Evolutionary conservation across 2,329 filamentous ascomycete species (phyloP).

Genomic region (Aspergillus tubingensis): DNA sequence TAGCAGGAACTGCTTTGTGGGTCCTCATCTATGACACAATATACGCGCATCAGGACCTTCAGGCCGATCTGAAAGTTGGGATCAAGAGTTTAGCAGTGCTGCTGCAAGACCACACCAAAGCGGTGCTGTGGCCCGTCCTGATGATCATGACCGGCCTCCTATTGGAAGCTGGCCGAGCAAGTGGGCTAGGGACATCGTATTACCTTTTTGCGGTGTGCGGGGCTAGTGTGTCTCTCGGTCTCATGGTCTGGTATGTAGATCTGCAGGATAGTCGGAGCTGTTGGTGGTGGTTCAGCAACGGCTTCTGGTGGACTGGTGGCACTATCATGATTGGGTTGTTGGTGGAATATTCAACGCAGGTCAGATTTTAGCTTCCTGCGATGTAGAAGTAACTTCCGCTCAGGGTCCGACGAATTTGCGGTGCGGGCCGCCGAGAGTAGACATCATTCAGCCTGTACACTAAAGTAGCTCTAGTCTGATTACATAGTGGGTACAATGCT

Average conservation of each 20-base stretch:
- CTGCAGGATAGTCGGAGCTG: constrained; percentile 1
- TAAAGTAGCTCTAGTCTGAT: no score
- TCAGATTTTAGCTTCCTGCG: background rate
- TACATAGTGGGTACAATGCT: no score
- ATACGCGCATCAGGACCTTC: constrained; percentile 40
- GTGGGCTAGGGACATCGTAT: background rate
- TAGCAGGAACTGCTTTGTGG: background rate
- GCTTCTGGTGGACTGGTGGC: constrained; percentile 3
- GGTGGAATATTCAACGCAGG: background rate
- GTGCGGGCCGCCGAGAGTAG: background rate
- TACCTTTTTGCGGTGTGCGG: background rate
- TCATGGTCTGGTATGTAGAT: background rate
- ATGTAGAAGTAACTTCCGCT: no score
- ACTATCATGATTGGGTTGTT: background rate
- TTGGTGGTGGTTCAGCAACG: constrained; percentile 12
- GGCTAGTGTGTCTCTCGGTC: background rate
- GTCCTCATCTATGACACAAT: constrained; percentile 39
- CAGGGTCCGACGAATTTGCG: background rate
- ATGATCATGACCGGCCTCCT: background rate
- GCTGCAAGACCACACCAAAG: constrained; percentile 2
- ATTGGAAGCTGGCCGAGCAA: background rate
- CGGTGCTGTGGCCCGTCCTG: background rate
- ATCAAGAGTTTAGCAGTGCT: constrained; percentile 37
- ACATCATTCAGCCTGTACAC: no score
- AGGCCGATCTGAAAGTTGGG: constrained; percentile 39